phyloP scores from a whole-genome alignment of 2,329 filamentous ascomycete genomes.

The Colletotrichum chlorophyti region DNA sequence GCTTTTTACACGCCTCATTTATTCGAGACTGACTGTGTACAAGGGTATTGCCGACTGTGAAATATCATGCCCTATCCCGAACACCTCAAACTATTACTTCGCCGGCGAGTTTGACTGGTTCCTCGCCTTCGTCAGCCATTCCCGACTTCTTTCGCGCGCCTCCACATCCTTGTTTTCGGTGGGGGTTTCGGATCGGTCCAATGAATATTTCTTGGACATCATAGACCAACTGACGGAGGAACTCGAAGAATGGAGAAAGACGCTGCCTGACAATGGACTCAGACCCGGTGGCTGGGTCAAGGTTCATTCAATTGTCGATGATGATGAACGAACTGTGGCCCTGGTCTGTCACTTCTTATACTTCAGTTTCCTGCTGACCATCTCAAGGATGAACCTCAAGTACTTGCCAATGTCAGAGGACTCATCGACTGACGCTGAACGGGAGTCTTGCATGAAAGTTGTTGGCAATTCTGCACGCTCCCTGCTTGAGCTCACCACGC shows the following conservation, averaged over 20 bases:
- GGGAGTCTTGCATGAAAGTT: constrained; percentile 27
- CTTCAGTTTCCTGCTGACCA: constrained; percentile 35
- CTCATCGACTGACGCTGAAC: constrained; percentile 16
- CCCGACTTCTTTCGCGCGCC: constrained; percentile 39
- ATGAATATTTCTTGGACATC: constrained; percentile 33
- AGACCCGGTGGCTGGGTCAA: constrained; percentile 25
- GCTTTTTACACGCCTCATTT: constrained; percentile 23
- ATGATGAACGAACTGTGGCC: constrained; percentile 3
- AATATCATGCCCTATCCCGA: constrained; percentile 43
- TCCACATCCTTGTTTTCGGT: constrained; percentile 43
- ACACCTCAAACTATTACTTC: constrained; percentile 38
- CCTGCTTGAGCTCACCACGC: constrained; percentile 36
- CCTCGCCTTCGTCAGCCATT: constrained; percentile 36
- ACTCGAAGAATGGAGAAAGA: constrained; percentile 36
- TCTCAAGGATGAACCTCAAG: constrained; percentile 35
- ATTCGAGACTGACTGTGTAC: constrained; percentile 15
- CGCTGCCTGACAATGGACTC: constrained; percentile 33
- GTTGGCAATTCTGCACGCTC: constrained; percentile 34
- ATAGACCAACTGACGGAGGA: constrained; percentile 37
- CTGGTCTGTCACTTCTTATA: constrained; percentile 37
- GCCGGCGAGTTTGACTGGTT: constrained; percentile 43
- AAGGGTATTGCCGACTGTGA: constrained; percentile 44
- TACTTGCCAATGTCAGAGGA: constrained; percentile 21
- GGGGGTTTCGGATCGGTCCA: constrained; percentile 34
- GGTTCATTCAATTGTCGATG: constrained; percentile 17